A percentile compares a stretch with the other conserved stretches of the same genome.
These are phyloP conservation scores for Cryptococcus sp. DNA, from an alignment of 1,284 basidiomycete species.

Conservation along the genomic window DNA sequence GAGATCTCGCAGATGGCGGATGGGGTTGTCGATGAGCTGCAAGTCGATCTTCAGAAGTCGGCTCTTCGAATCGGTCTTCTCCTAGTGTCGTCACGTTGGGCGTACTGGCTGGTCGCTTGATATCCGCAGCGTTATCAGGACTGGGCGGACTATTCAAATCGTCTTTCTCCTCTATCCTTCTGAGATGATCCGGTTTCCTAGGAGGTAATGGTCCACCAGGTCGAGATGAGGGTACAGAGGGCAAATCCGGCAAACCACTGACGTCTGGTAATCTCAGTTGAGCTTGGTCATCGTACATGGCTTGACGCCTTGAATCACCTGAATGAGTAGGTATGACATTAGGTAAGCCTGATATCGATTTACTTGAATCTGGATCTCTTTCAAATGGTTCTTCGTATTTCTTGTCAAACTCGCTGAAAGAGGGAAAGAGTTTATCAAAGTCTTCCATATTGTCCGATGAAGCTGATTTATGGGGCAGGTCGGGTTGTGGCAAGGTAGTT, in stretches of 20 bases:
- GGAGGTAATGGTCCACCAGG: constrained; percentile 9
- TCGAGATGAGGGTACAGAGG: constrained; percentile 14
- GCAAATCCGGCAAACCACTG: constrained; percentile 20
- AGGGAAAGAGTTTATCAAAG: constrained; percentile 42
- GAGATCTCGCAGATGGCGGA: background rate
- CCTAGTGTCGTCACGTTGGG: constrained; percentile 5
- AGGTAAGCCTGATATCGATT: constrained; percentile 7
- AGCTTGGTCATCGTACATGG: constrained; percentile 9
- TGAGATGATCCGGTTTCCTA: background rate
- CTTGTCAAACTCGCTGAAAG: constrained; percentile 41
- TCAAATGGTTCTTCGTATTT: constrained; percentile 25
- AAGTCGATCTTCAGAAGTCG: background rate
- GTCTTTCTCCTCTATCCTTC: background rate
- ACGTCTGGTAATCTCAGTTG: constrained; percentile 10
- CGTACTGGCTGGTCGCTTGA: constrained; percentile 8
- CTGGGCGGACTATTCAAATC: constrained; percentile 5
- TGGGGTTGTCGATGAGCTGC: background rate
- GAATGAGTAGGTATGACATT: constrained; percentile 6
- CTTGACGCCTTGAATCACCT: background rate
- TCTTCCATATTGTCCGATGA: constrained; percentile 22
- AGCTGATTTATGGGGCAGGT: background rate
- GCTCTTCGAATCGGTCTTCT: background rate
- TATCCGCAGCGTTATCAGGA: background rate
- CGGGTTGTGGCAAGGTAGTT: background rate
- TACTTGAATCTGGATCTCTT: background rate